Evolutionary conservation across 192 early-diverging fungal genomes (phyloP).

Genomic region (Coemansia sp.): DNA sequence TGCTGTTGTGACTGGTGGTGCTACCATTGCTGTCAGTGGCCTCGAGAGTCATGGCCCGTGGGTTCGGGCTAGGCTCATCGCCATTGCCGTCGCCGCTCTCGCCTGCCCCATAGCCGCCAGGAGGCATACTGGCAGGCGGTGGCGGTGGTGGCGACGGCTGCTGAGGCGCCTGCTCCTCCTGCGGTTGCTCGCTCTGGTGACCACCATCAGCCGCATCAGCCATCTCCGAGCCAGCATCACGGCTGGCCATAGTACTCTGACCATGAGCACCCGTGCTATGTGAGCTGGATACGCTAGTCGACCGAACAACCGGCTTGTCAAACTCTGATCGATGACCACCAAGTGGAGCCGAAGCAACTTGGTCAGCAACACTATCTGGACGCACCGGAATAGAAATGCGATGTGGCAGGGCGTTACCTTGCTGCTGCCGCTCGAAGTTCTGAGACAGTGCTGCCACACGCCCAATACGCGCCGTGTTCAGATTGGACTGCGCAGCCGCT

Average conservation of each 20-base stretch:
- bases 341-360: constrained; percentile 41
- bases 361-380: constrained; percentile 9
- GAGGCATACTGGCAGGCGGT: neutral
- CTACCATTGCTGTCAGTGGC: constrained; percentile 42
- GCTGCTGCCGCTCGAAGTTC: constrained; percentile 50
- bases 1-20: constrained; percentile 40
- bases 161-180: neutral
- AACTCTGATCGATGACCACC: constrained; percentile 8
- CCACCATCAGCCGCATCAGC: constrained; percentile 6
- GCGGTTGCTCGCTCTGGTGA: neutral
- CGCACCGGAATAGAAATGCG: constrained; percentile 36
- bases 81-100: constrained; percentile 20
- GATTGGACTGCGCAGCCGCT: neutral
- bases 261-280: constrained; percentile 47
- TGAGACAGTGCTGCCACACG: constrained; percentile 55
- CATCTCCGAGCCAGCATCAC: neutral
- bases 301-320: constrained; percentile 31
- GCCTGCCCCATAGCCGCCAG: constrained; percentile 11
- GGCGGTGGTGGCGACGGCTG: neutral
- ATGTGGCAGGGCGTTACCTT: constrained; percentile 4
- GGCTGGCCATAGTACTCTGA: constrained; percentile 28
- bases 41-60: constrained; percentile 27
- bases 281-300: constrained; percentile 54
- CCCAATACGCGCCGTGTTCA: constrained; percentile 45
- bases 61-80: constrained; percentile 33